phyloP scores from a whole-genome alignment of 2,329 filamentous ascomycete species.

The Parastagonospora nodorum region DNA sequence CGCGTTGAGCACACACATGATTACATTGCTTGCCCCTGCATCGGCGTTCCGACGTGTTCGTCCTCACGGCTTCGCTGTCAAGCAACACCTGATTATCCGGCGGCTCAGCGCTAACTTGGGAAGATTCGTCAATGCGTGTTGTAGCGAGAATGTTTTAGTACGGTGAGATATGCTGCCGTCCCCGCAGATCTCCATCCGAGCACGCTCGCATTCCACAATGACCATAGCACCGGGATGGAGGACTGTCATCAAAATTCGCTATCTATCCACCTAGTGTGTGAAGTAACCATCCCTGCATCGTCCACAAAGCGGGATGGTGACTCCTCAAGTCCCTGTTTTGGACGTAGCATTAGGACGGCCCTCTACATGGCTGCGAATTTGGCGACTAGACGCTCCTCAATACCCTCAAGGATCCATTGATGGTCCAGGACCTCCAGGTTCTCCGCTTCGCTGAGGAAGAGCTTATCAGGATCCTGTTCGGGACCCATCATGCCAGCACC shows the following conservation, averaged over 20 bases:
- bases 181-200: conserved; percentile 18
- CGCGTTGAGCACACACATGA: conserved; percentile 17
- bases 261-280: conserved; percentile 25
- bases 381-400: conserved; percentile 80
- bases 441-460: conserved; percentile 90
- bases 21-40: conserved; percentile 27
- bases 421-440: conserved; percentile 95
- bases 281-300: conserved; percentile 21
- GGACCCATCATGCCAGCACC: conserved; percentile 84
- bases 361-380: conserved; percentile 33
- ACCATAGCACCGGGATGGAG: conserved; percentile 27
- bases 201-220: conserved; percentile 12
- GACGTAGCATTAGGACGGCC: conserved; percentile 5
- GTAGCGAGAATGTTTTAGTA: conserved; percentile 10
- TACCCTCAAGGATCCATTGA: conserved; percentile 84
- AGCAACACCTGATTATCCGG: conserved; percentile 18
- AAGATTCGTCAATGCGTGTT: conserved; percentile 16
- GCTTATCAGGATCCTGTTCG: conserved; percentile 92
- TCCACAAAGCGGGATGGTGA: conserved; percentile 28
- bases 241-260: conserved; percentile 35
- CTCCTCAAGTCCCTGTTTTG: conserved; percentile 14
- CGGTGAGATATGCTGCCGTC: conserved; percentile 10
- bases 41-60: conserved; percentile 17
- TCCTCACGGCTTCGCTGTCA: conserved; percentile 9
- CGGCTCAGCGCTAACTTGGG: conserved; percentile 25